Conservation (phyloP, 306 rosid genomes). For the Benincasa hispida region DNA sequence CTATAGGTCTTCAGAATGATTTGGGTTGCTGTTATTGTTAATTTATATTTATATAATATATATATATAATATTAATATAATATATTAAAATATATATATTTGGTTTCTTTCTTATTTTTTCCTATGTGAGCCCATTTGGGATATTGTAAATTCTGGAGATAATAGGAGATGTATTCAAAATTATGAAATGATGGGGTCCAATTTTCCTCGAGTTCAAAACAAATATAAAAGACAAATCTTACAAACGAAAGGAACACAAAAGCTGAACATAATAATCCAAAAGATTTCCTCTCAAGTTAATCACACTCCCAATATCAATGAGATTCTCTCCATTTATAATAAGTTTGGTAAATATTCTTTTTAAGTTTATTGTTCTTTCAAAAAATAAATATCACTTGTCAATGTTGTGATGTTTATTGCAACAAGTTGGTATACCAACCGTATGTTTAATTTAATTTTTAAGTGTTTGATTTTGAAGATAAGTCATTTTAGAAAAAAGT, state of each 20-base stretch:
- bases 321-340: not conserved
- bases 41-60: not conserved
- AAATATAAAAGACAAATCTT: not conserved
- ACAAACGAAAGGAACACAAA: not conserved
- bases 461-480: too few species aligned
- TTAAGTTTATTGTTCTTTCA: not conserved
- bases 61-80: too few species aligned
- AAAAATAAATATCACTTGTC: not conserved
- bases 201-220: slow-evolving; percentile 2
- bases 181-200: slow-evolving; percentile 9
- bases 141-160: slow-evolving; percentile 38
- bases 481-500: too few species aligned
- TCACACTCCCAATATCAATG: not conserved
- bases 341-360: not conserved
- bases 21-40: slow-evolving; percentile 2
- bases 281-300: not conserved
- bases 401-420: not conserved
- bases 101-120: not conserved
- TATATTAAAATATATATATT: too few species aligned
- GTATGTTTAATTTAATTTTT: too few species aligned
- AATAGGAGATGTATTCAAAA: slow-evolving; percentile 17
- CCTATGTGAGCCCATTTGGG: slow-evolving; percentile 11
- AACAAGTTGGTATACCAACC: too few species aligned
- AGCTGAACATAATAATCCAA: slow-evolving; percentile 4
- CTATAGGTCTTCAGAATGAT: not conserved